These are phyloP conservation scores for Boletus tomentosulus DNA, from an alignment of 768 basidiomycete genomes.

Conservation along the genomic window DNA sequence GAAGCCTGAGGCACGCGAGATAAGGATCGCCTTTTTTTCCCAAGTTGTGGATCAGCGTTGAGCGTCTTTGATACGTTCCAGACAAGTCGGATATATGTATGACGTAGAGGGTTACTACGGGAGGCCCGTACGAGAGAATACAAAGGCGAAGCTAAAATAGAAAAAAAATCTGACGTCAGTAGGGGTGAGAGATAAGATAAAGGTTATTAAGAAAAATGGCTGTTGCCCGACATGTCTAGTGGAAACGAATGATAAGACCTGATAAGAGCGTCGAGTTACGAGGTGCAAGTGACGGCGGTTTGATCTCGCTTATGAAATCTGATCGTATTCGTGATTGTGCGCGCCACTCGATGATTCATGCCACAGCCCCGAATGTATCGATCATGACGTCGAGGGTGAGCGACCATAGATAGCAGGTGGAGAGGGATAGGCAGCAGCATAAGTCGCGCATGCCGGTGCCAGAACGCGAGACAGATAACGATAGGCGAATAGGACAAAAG, in stretches of 20 bases:
- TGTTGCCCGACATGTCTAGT: background rate
- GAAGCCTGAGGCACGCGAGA: background rate
- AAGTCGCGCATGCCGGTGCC: slow-evolving; percentile 2
- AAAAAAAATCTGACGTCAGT: background rate
- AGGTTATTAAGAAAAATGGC: background rate
- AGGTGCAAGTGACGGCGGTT: background rate
- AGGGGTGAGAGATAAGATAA: background rate
- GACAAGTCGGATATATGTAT: background rate
- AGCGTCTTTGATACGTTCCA: background rate
- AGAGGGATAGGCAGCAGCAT: slow-evolving; percentile 1
- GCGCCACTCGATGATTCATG: background rate
- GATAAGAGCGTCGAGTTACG: background rate
- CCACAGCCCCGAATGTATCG: background rate
- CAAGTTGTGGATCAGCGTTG: background rate
- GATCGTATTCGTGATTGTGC: background rate
- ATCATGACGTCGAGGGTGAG: slow-evolving; percentile 8
- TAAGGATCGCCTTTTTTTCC: background rate
- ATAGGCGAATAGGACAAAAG: background rate
- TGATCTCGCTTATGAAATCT: background rate
- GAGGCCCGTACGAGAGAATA: background rate
- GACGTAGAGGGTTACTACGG: background rate
- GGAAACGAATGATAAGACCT: slow-evolving; percentile 1
- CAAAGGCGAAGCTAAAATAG: background rate
- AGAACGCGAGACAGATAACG: background rate
- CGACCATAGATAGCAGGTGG: slow-evolving; percentile 1